Conservation (phyloP, 2,329 filamentous ascomycete species). For the Cytospora piceicola region DNA sequence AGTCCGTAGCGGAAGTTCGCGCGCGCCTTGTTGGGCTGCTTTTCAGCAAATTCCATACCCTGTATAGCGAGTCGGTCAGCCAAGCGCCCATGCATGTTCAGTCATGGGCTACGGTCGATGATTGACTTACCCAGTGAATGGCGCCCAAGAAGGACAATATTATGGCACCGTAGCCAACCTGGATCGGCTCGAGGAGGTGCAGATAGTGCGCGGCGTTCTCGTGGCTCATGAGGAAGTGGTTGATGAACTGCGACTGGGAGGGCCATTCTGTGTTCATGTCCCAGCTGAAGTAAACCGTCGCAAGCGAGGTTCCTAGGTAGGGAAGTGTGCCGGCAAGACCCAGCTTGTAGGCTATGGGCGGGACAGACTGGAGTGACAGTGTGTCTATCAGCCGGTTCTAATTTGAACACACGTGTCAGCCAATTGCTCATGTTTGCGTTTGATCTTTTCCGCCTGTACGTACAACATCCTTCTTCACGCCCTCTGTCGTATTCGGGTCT, state of each 20-base stretch:
- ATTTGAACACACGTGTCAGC: background rate
- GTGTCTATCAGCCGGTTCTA: constrained; percentile 71
- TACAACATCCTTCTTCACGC: constrained; percentile 60
- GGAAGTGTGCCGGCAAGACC: constrained; percentile 81
- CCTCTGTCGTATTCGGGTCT: constrained; percentile 39
- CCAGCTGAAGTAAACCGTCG: constrained; percentile 82
- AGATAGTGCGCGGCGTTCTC: constrained; percentile 75
- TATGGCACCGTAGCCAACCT: constrained; percentile 88
- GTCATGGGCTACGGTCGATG: too few relatives aligned
- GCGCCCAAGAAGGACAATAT: constrained; percentile 94
- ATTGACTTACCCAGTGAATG: constrained; percentile 72
- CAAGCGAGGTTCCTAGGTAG: constrained; percentile 81
- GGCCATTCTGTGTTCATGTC: constrained; percentile 73
- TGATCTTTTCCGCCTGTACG: constrained; percentile 32
- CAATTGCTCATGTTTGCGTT: too few relatives aligned
- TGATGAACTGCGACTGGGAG: constrained; percentile 63
- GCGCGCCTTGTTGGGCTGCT: constrained; percentile 60
- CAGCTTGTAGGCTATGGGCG: constrained; percentile 68
- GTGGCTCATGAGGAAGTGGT: constrained; percentile 68
- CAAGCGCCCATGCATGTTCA: too few relatives aligned
- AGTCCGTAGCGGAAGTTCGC: constrained; percentile 83
- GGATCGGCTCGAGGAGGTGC: constrained; percentile 78
- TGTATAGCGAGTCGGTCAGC: constrained; percentile 23
- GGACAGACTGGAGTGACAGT: constrained; percentile 67
- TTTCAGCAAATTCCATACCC: constrained; percentile 81